Conservation (phyloP, 108 stramenopile genomes). For the Nitzschia sp. region DNA sequence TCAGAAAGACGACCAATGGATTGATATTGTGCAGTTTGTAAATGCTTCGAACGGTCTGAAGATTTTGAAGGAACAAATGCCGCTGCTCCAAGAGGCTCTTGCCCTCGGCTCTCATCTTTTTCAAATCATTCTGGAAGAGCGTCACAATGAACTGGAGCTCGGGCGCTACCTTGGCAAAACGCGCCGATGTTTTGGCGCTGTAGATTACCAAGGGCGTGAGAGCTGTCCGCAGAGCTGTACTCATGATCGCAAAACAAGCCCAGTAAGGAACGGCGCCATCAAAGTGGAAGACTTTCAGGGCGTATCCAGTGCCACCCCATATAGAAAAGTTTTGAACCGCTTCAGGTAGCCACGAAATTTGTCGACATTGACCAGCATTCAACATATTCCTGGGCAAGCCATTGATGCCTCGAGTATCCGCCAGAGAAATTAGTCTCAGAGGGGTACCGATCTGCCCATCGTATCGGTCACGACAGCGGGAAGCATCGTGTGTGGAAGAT, state of each 20-base stretch:
- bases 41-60: constrained; percentile 51
- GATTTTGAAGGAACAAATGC: constrained; percentile 47
- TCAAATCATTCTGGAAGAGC: constrained; percentile 67
- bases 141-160: constrained; percentile 79
- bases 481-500: background rate
- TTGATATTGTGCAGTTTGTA: constrained; percentile 74
- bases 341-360: constrained; percentile 52
- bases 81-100: constrained; percentile 33
- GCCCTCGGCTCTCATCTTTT: constrained; percentile 47
- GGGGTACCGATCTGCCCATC: background rate
- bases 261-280: constrained; percentile 66
- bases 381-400: background rate
- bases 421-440: background rate
- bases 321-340: constrained; percentile 48
- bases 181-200: constrained; percentile 60
- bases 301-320: constrained; percentile 68
- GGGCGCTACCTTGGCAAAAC: constrained; percentile 77
- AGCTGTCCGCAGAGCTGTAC: constrained; percentile 54
- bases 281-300: constrained; percentile 62
- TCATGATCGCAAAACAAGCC: constrained; percentile 77
- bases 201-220: constrained; percentile 74
- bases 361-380: constrained; percentile 5
- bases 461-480: background rate
- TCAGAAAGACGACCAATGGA: constrained; percentile 71
- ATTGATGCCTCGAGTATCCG: background rate